A percentile compares a stretch with the other conserved stretches of the same genome.
Evolutionary conservation across 2,329 filamentous ascomycete genomes (phyloP).

Genomic region (Botrytis aclada): DNA sequence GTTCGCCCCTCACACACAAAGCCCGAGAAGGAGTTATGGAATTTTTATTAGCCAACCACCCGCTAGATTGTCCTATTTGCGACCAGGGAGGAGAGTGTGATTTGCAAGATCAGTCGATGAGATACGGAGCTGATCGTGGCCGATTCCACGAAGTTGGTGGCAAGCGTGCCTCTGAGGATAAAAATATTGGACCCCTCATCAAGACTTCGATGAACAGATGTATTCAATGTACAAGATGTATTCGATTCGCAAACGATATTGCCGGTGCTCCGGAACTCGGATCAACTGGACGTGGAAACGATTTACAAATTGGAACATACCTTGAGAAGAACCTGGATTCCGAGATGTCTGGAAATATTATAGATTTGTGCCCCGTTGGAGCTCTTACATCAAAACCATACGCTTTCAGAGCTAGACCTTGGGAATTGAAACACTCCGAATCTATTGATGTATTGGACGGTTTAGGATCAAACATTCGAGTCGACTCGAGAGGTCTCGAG

Average conservation of each 20-base stretch:
- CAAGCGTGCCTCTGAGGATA: constrained; percentile 98
- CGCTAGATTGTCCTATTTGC: constrained; percentile 94
- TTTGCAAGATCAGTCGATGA: constrained; percentile 98
- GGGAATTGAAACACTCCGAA: constrained; percentile 96
- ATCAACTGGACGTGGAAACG: constrained; percentile 91
- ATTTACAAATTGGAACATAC: constrained; percentile 97
- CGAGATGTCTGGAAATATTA: constrained; percentile 94
- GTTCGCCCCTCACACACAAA: constrained; percentile 94
- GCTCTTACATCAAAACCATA: constrained; percentile 97
- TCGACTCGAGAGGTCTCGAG: constrained; percentile 89
- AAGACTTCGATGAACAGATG: constrained; percentile 99
- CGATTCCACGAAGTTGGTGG: constrained; percentile 94
- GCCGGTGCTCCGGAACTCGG: constrained; percentile 94
- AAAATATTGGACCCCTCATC: constrained; percentile 96
- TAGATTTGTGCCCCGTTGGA: constrained; percentile 96
- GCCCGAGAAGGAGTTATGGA: constrained; percentile 99
- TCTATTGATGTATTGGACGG: constrained; percentile 92
- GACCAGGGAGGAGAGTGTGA: constrained; percentile 99
- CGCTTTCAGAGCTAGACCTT: constrained; percentile 92
- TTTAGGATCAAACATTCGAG: constrained; percentile 88
- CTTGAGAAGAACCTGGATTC: constrained; percentile 91
- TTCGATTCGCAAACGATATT: constrained; percentile 96
- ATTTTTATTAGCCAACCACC: constrained; percentile 94
- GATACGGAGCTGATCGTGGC: constrained; percentile 92
- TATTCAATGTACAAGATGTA: constrained; percentile 97